phyloP scores from a whole-genome alignment of 2,329 filamentous ascomycete genomes.

The Trichoderma oligosporum region DNA sequence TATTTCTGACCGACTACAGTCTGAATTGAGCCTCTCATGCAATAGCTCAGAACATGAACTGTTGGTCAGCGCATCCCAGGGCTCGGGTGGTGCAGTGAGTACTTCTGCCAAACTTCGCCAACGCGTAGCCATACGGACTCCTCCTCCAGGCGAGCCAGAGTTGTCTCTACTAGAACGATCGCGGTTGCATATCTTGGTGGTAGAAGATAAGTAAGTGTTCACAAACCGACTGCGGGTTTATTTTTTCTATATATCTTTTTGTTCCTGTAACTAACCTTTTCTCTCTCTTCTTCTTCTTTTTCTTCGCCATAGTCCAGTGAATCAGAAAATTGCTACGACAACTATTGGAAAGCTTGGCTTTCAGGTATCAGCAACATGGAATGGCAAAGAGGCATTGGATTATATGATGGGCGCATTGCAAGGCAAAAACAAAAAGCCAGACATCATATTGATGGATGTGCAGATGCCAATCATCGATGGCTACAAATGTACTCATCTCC shows the following conservation, averaged over 20 bases:
- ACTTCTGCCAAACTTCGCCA: constrained; percentile 28
- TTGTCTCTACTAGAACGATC: constrained; percentile 56
- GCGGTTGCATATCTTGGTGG: constrained; percentile 67
- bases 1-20: constrained; percentile 64
- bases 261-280: constrained; percentile 22
- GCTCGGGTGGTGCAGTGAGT: constrained; percentile 27
- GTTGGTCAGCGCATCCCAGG: constrained; percentile 39
- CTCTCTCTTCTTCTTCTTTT: neutral
- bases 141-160: constrained; percentile 43
- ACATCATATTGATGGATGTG: constrained; percentile 76
- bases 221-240: neutral
- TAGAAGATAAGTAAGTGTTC: constrained; percentile 69
- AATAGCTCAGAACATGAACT: constrained; percentile 62
- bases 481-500: constrained; percentile 70
- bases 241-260: neutral
- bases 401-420: constrained; percentile 58
- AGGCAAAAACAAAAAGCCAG: constrained; percentile 54
- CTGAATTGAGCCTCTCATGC: constrained; percentile 61
- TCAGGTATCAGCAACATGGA: constrained; percentile 67
- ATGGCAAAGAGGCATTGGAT: constrained; percentile 73
- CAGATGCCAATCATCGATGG: constrained; percentile 76
- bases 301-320: constrained; percentile 57
- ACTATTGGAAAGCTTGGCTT: constrained; percentile 73
- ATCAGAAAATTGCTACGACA: constrained; percentile 72
- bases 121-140: constrained; percentile 34